These are phyloP conservation scores for Malus orientalis DNA, from an alignment of 306 rosid genomes.

Conservation along the genomic window DNA sequence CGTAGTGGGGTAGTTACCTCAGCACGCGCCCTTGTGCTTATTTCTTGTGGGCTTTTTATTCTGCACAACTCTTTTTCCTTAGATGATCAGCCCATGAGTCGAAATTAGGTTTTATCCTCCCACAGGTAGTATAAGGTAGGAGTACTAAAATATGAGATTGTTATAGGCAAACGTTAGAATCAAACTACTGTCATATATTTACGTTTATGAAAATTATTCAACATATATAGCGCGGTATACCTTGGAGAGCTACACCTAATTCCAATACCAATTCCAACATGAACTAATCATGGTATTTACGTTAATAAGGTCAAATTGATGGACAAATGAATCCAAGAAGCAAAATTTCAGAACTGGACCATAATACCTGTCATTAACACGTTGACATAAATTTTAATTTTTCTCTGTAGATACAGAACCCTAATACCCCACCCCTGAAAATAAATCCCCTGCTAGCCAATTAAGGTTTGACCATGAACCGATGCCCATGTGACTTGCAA, in stretches of 20 bases:
- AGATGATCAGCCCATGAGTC: too few species aligned
- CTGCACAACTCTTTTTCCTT: too few species aligned
- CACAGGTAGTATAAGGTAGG: background rate
- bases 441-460: background rate
- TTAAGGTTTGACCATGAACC: constrained; percentile 30
- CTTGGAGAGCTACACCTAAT: background rate
- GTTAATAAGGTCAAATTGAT: background rate
- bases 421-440: background rate
- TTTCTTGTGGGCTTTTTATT: too few species aligned
- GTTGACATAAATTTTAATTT: background rate
- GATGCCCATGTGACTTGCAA: constrained; percentile 36
- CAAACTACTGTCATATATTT: background rate
- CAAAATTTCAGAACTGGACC: background rate
- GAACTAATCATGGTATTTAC: background rate
- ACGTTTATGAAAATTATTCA: background rate
- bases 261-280: background rate
- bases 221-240: background rate
- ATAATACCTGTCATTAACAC: background rate
- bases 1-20: too few species aligned
- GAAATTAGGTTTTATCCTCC: too few species aligned
- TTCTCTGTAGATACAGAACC: background rate
- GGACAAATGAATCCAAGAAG: background rate
- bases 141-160: background rate
- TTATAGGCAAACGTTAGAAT: background rate
- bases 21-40: too few species aligned